Percentiles rank a stretch among this genome's conserved stretches.
phyloP scores from a whole-genome alignment of 805 yeast genomes.

The Torulaspora indica region DNA sequence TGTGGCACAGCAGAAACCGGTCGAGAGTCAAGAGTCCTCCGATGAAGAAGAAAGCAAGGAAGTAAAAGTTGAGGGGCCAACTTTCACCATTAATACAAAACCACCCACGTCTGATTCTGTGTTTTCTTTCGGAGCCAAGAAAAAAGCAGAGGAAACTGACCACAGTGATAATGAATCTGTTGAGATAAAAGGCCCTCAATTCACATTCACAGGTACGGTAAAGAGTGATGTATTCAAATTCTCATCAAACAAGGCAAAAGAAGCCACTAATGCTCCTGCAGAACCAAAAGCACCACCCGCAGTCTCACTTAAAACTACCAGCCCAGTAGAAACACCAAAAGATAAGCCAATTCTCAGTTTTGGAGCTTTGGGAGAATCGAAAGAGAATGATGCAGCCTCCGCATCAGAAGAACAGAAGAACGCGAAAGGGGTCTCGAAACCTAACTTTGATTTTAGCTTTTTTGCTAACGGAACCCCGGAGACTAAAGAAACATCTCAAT shows the following conservation, averaged over 20 bases:
- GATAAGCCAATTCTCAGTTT: constrained; percentile 9
- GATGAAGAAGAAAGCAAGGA: constrained; percentile 51
- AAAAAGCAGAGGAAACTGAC: constrained; percentile 19
- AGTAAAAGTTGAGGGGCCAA: constrained; percentile 68
- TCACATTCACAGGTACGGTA: constrained; percentile 36
- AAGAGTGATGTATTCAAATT: constrained; percentile 38
- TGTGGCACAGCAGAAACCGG: not conserved
- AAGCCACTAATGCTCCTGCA: not conserved
- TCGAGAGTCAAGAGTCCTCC: constrained; percentile 39
- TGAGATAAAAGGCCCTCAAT: constrained; percentile 40
- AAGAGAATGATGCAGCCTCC: constrained; percentile 24
- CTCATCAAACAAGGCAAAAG: constrained; percentile 11
- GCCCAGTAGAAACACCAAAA: not conserved
- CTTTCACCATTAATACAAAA: constrained; percentile 46
- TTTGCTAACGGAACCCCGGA: constrained; percentile 1
- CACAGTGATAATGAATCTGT: constrained; percentile 35
- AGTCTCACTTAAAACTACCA: constrained; percentile 10
- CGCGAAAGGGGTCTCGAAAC: constrained; percentile 7
- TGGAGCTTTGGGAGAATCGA: constrained; percentile 8
- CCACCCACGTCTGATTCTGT: constrained; percentile 50
- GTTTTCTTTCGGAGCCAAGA: constrained; percentile 41
- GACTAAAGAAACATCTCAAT: constrained; percentile 12
- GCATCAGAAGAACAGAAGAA: constrained; percentile 21
- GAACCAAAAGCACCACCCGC: constrained; percentile 3
- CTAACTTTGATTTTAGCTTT: constrained; percentile 11